Evolutionary conservation across 2,329 filamentous ascomycete species (phyloP), one percentile per base, ranked within the genome.

Genomic region (Trichophyton mentagrophytes): DNA sequence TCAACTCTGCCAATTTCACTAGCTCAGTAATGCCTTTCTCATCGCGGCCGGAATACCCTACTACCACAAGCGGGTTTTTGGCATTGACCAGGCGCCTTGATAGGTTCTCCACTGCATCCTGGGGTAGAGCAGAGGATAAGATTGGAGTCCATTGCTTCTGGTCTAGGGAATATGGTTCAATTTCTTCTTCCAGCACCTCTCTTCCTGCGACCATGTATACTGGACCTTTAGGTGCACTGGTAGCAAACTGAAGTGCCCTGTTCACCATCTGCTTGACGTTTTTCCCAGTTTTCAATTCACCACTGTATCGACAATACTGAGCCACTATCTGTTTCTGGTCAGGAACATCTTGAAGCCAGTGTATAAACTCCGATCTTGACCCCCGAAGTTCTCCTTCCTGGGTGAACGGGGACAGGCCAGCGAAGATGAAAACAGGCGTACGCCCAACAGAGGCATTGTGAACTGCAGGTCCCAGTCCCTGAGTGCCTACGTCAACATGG

Each of bases 211-310:
- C 83, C 3, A 95, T 76, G 66, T 95, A 95, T 0, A 90, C 88
- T 0, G 90, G 90, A 0, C 90, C 90, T 64, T 85, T 81, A 0
- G 90, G 90, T 59, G 86, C 86, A 30, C 85, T 89, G 56, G 77
- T 87, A 0, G 90, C 89, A 69, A 93, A 95, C 66, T 89, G 88
- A 61, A 95, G 72, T 0, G 90, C 90, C 1, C 90, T 85, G 69
- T 90, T 90, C 63, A 95, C 88, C 75, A 95, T 85, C 76, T 95
- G 89, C 78, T 95, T 95, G 63, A 95, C 83, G 68, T 95, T 95
- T 69, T 82, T 82, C 15, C 89, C 89, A 1, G 87, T 86, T 76
- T 90, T 91, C 72, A 95, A 85, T 76, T 95, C 90, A 2, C 80
- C 89, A 0, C 85, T 77, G 69, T 93, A 95, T 8, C 90, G 82